Evolutionary conservation across 768 basidiomycete genomes (phyloP), one percentile per base, ranked within the genome.

Genomic region (Psilocybe cyanescens): DNA sequence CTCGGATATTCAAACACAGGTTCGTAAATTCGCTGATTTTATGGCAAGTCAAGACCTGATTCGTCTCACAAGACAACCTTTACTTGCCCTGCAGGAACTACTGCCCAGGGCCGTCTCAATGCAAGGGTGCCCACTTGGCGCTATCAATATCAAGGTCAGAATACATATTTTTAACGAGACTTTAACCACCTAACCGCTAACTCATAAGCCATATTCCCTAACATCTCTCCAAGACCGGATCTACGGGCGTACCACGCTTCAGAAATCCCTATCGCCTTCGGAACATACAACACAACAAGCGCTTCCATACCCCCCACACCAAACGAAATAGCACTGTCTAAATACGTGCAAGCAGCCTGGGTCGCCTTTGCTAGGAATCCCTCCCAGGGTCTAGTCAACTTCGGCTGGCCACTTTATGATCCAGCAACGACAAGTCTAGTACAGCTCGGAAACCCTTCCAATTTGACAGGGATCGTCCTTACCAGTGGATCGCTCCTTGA

Each of bases 321-420:
- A 11, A 63, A 31, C 8, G 72, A 72, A 55, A 69, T 74, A n/a
- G 64, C 68, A n/a, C 67, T 80, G 39, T 74, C 78, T 1, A 68
- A 61, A 55, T 76, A 73, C 55, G 57, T 79, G 1, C 78, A 79
- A 61, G 62, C 66, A 5, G 78, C 76, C 0, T 81, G 80, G 79
- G 77, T 79, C 1, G 69, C 75, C 5, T 81, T 81, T 56, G 78
- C 79, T n/a, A 71, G 75, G n/a, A 69, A 79, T 63, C 77, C 79
- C 4, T 54, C 56, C 1, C 28, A 71, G 9, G 78, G 76, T 1
- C 59, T 78, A 54, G n/a, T 55, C 16, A 55, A 62, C 14, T 57
- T 66, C n/a, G 65, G 65, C 1, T 66, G 67, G 68, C 68, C 67
- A 7, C 55, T 57, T 48, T 62, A 64, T 29, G 59, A 50, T 41